Conservation (phyloP, 2,329 filamentous ascomycete species). For the Emericellopsis cladophorae region DNA sequence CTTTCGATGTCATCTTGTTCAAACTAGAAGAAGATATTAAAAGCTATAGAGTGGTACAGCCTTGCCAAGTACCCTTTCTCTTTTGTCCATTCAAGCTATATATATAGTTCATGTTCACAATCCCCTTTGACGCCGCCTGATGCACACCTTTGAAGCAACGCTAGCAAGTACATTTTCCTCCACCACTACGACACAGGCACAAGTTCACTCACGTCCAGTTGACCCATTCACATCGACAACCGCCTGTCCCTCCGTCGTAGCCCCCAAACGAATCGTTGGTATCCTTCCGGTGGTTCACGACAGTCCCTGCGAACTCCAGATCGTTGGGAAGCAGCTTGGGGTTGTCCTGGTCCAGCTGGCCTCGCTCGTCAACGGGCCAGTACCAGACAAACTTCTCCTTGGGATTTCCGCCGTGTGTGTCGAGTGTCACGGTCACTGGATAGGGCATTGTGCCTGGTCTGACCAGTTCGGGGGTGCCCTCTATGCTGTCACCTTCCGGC, state of each 20-base stretch:
- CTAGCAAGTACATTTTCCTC: neutral
- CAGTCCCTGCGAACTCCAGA: slow-evolving; percentile 33
- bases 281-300: slow-evolving; percentile 36
- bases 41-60: too few species aligned
- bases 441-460: slow-evolving; percentile 50
- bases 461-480: slow-evolving; percentile 15
- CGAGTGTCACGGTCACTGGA: slow-evolving; percentile 46
- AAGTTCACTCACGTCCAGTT: slow-evolving; percentile 27
- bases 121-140: too few species aligned
- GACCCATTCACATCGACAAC: slow-evolving; percentile 48
- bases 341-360: slow-evolving; percentile 28
- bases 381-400: slow-evolving; percentile 40
- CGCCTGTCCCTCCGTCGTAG: slow-evolving; percentile 49
- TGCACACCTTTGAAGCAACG: too few species aligned
- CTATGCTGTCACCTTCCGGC: slow-evolving; percentile 9
- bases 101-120: too few species aligned
- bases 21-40: too few species aligned
- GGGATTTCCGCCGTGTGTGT: slow-evolving; percentile 48
- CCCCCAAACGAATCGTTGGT: slow-evolving; percentile 39
- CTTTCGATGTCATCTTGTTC: too few species aligned
- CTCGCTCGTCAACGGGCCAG: slow-evolving; percentile 33
- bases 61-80: too few species aligned
- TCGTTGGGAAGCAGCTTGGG: slow-evolving; percentile 34
- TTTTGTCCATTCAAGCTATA: too few species aligned
- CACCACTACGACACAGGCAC: neutral